These are phyloP conservation scores for Kurtzmaniella cleridarum DNA, from an alignment of 805 yeast species.

Conservation along the genomic window DNA sequence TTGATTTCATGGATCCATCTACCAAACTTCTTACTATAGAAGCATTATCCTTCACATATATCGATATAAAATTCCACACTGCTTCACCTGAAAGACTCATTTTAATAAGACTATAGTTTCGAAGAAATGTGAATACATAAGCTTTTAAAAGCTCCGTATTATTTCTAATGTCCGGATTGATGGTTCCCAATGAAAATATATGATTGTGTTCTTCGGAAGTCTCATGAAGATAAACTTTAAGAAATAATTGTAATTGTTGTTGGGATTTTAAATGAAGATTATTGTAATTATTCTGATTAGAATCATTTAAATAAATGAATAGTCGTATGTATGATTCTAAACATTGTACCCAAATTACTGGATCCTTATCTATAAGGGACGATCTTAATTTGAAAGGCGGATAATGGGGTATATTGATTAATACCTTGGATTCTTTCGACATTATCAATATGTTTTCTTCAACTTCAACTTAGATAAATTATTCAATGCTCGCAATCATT, in stretches of 20 bases:
- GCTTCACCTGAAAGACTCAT: constrained; percentile 55
- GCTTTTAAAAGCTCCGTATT: constrained; percentile 47
- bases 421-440: constrained; percentile 3
- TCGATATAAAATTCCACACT: constrained; percentile 58
- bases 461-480: too few species aligned
- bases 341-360: constrained; percentile 76
- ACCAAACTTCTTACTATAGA: constrained; percentile 46
- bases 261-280: constrained; percentile 47
- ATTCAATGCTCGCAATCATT: too few species aligned
- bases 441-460: not conserved
- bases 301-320: constrained; percentile 42
- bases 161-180: constrained; percentile 59
- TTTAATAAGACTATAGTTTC: constrained; percentile 48
- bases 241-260: constrained; percentile 53
- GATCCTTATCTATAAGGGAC: constrained; percentile 75
- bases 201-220: constrained; percentile 55
- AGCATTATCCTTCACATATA: constrained; percentile 44
- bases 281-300: constrained; percentile 17
- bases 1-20: constrained; percentile 48
- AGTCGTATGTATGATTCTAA: constrained; percentile 57
- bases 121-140: constrained; percentile 46
- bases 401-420: constrained; percentile 59
- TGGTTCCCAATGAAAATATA: constrained; percentile 64
- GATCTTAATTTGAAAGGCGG: constrained; percentile 75
- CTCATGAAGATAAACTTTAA: constrained; percentile 55